Base-by-base conservation (phyloP, 2,329 filamentous ascomycete genomes). In the Venturia asperata region DNA sequence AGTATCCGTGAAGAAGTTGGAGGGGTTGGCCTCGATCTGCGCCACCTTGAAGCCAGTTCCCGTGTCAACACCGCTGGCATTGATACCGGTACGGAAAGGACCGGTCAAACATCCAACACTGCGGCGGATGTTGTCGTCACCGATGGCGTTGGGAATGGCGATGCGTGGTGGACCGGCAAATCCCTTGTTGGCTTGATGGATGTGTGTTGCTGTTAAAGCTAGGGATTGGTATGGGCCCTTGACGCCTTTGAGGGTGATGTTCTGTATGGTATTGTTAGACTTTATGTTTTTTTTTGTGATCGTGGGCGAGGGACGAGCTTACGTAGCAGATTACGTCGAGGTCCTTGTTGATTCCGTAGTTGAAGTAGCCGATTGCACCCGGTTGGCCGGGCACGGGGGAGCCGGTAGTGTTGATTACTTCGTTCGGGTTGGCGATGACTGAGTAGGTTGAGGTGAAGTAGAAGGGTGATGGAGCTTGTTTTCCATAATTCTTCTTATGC, bases 151-250 rank as follows among this genome's bases (percentile, higher is more conserved):
- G 41, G 81, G 79, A 70, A 83, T 81, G 3, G 78, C 79, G 66
- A 83, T 75, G 69, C 82, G 76, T 64, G 82, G 82, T 45, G 82
- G 81, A 7, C 83, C 82, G 24, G 77, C 69, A 62, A 72, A 73
- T 67, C 81, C 81, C 65, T 72, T 74, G 27, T 69, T 71, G 7
- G 74, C 81, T 71, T 84, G 74, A 72, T 85, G 82, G 68, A 85
- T 81, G 72, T 85, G 82, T 1, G 82, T 85, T 21, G 82, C 80
- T 7, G 81, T 83, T 37, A 72, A 69, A 55, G 83, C 82, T 0
- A 77, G 75, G 9, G 81, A 83, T 68, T 77, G 70, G 71, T 82
- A 85, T 2, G 79, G 73, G 64, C 82, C 82, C 27, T 74, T 75
- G 70, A 84, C 81, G 66, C 76, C 76, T 55, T 75, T 71, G 58